Evolutionary conservation across 768 basidiomycete species (phyloP).

Genomic region (Amanita pallidorosea): DNA sequence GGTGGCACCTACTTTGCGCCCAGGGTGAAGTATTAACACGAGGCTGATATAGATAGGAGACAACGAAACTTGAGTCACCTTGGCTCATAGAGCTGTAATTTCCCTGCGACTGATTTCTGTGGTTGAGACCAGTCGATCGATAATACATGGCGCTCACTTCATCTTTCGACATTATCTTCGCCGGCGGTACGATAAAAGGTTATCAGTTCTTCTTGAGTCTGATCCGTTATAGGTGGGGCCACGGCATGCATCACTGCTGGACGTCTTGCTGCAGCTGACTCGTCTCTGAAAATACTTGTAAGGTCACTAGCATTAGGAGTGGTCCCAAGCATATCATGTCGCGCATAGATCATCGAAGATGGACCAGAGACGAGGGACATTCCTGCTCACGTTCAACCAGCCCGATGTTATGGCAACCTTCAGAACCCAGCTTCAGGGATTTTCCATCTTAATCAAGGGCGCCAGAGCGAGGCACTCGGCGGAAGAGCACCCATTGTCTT

Average conservation of each 20-base stretch:
- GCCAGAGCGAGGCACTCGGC: constrained; percentile 26
- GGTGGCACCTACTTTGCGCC: too few relatives aligned
- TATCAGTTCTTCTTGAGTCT: not conserved
- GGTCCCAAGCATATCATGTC: not conserved
- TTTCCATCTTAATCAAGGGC: constrained; percentile 33
- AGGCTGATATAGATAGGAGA: too few relatives aligned
- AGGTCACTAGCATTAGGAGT: constrained; percentile 4
- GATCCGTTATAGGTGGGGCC: constrained; percentile 31
- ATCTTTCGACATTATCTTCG: constrained; percentile 41
- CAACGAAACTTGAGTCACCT: too few relatives aligned
- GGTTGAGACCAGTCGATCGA: too few relatives aligned
- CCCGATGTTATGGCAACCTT: constrained; percentile 34
- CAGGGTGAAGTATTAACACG: too few relatives aligned
- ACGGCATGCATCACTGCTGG: constrained; percentile 45
- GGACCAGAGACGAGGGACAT: constrained; percentile 40
- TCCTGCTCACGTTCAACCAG: constrained; percentile 42
- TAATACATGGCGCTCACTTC: too few relatives aligned
- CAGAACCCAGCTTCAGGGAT: constrained; percentile 23
- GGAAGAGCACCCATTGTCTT: constrained; percentile 35
- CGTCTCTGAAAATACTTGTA: constrained; percentile 44
- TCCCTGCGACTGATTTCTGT: too few relatives aligned
- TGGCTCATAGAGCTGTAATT: too few relatives aligned
- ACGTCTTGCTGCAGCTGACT: constrained; percentile 42
- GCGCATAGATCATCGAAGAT: constrained; percentile 39
- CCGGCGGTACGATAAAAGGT: constrained; percentile 31